A percentile compares a stretch with the other conserved stretches of the same genome.
phyloP scores from a whole-genome alignment of 805 yeast species.

The Candida tammaniensis region DNA sequence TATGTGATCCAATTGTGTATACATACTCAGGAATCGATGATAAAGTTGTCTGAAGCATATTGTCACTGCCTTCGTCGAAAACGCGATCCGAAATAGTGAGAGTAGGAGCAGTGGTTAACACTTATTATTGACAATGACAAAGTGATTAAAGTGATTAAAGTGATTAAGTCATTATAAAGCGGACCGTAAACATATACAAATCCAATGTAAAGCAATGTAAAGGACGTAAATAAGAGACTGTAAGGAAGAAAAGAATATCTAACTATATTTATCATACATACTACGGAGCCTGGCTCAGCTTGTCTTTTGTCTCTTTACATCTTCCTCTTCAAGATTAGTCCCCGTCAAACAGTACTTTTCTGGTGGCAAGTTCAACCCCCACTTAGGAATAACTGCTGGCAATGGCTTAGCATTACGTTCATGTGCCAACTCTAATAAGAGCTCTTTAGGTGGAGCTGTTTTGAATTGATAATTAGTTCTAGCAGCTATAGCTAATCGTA shows the following conservation, averaged over 20 bases:
- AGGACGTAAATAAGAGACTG: no score
- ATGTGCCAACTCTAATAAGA: constrained; percentile 83
- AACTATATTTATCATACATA: no score
- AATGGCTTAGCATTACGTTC: constrained; percentile 87
- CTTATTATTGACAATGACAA: no score
- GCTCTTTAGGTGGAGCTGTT: constrained; percentile 90
- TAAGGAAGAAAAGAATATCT: no score
- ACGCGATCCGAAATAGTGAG: background rate
- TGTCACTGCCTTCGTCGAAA: constrained; percentile 2
- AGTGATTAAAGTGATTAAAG: no score
- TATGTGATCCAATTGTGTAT: background rate
- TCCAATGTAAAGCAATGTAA: no score
- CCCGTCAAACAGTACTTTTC: constrained; percentile 95
- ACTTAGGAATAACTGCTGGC: constrained; percentile 87
- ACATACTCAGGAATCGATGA: constrained; percentile 37
- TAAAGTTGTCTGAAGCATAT: constrained; percentile 35
- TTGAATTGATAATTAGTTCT: constrained; percentile 94
- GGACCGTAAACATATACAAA: no score
- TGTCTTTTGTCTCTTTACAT: constrained; percentile 21
- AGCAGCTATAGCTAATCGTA: constrained; percentile 89
- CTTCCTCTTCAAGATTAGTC: constrained; percentile 59
- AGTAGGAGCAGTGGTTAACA: no score
- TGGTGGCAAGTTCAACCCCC: constrained; percentile 94
- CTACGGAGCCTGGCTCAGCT: constrained; percentile 3
- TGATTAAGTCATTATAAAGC: no score